Percentiles rank a stretch among this genome's conserved stretches.
Conservation (phyloP, 768 basidiomycete genomes). For the Trametes gibbosa region DNA sequence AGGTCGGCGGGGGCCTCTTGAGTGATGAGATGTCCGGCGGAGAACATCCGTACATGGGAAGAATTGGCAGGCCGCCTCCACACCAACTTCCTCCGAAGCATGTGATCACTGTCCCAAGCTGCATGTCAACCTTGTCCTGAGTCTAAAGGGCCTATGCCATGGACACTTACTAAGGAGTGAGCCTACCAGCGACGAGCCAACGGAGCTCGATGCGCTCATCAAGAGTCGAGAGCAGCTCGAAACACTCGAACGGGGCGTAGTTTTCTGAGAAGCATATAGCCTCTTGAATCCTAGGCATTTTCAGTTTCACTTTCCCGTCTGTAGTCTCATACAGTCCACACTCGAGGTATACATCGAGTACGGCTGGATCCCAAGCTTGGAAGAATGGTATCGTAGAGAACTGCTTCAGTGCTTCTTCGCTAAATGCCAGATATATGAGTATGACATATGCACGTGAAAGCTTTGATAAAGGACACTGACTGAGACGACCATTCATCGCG, state of each 20-base stretch:
- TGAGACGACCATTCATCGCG: slow-evolving; percentile 62
- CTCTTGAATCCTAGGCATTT: slow-evolving; percentile 66
- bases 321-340: slow-evolving; percentile 46
- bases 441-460: background rate
- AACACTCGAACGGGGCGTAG: slow-evolving; percentile 36
- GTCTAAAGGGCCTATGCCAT: background rate
- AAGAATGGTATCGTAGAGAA: slow-evolving; percentile 67
- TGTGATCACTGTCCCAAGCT: slow-evolving; percentile 9
- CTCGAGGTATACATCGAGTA: slow-evolving; percentile 58
- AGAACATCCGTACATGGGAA: slow-evolving; percentile 30
- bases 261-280: slow-evolving; percentile 56
- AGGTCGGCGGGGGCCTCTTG: slow-evolving; percentile 31
- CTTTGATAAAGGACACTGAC: slow-evolving; percentile 31
- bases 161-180: slow-evolving; percentile 34
- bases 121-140: background rate
- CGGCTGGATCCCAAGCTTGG: slow-evolving; percentile 61
- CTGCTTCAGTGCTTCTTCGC: slow-evolving; percentile 55
- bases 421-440: slow-evolving; percentile 23
- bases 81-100: slow-evolving; percentile 20
- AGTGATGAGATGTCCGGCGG: slow-evolving; percentile 33
- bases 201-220: slow-evolving; percentile 49
- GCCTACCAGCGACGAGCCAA: slow-evolving; percentile 55
- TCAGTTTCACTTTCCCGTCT: slow-evolving; percentile 50
- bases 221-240: slow-evolving; percentile 35
- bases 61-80: slow-evolving; percentile 36